Percentiles rank a stretch among this genome's conserved stretches.
Conservation (phyloP, 805 yeast species). For the Ogataea parapolymorpha region DNA sequence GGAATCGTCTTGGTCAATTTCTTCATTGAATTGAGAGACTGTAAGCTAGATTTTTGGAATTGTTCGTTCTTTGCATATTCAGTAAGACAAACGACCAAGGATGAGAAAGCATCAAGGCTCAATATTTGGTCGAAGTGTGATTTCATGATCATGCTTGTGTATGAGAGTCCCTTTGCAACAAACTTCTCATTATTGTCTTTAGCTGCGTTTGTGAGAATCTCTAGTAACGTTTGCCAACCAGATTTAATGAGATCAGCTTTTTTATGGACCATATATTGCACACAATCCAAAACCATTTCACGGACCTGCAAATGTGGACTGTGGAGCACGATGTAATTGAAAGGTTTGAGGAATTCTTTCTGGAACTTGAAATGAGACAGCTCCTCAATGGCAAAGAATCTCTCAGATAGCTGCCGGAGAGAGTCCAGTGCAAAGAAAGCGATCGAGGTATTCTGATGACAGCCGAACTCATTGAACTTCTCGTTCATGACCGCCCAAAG, state of each 20-base stretch:
- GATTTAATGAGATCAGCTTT: slow-evolving; percentile 75
- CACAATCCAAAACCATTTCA: slow-evolving; percentile 87
- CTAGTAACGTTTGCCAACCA: slow-evolving; percentile 92
- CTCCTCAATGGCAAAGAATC: slow-evolving; percentile 92
- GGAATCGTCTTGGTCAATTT: slow-evolving; percentile 60
- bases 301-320: slow-evolving; percentile 68
- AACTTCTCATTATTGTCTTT: slow-evolving; percentile 52
- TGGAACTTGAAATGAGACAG: slow-evolving; percentile 94
- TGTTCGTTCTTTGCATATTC: slow-evolving; percentile 80
- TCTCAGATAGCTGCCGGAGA: slow-evolving; percentile 83
- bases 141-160: slow-evolving; percentile 58
- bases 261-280: slow-evolving; percentile 77
- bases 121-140: slow-evolving; percentile 62
- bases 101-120: slow-evolving; percentile 63
- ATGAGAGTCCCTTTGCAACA: slow-evolving; percentile 60
- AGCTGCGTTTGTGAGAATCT: slow-evolving; percentile 74
- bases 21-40: slow-evolving; percentile 72
- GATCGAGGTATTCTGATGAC: slow-evolving; percentile 70
- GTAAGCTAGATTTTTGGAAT: slow-evolving; percentile 77
- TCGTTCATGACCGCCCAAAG: slow-evolving; percentile 93
- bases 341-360: slow-evolving; percentile 88
- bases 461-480: slow-evolving; percentile 81
- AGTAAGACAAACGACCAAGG: slow-evolving; percentile 71
- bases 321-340: slow-evolving; percentile 70
- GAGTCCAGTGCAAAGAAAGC: slow-evolving; percentile 93